Conservation (phyloP, 129 eudicot species). For the Scalesia atractyloides region DNA sequence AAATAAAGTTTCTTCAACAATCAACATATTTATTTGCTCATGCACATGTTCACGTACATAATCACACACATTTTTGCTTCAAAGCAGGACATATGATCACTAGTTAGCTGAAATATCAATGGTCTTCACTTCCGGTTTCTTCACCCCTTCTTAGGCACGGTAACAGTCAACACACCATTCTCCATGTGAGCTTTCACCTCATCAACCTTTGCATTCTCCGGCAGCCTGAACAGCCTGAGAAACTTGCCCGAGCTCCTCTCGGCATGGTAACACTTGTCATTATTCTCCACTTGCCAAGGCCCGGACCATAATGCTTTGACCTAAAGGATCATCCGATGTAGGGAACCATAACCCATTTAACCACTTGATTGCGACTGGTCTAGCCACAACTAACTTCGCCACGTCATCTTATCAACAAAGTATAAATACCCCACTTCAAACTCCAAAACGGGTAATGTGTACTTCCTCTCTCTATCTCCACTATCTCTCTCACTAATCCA, state of each 20-base stretch:
- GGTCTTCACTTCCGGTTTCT: constrained; percentile 37
- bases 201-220: constrained; percentile 38
- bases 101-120: constrained; percentile 30
- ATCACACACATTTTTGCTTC: neutral
- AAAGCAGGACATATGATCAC: neutral
- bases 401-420: too few relatives aligned
- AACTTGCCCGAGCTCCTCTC: constrained; percentile 45
- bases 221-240: constrained; percentile 41
- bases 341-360: too few relatives aligned
- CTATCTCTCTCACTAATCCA: too few relatives aligned
- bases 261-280: constrained; percentile 42
- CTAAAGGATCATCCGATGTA: too few relatives aligned
- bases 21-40: too few relatives aligned
- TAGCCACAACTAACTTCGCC: too few relatives aligned
- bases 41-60: constrained; percentile 4
- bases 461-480: too few relatives aligned
- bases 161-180: constrained; percentile 44
- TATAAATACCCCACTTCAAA: too few relatives aligned
- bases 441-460: too few relatives aligned
- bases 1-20: neutral
- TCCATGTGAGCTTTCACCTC: constrained; percentile 51
- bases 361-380: too few relatives aligned
- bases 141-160: constrained; percentile 40
- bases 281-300: constrained; percentile 43
- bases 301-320: too few relatives aligned